Conservation (phyloP, 1,139 yeast species). For the Spathaspora sp. region DNA sequence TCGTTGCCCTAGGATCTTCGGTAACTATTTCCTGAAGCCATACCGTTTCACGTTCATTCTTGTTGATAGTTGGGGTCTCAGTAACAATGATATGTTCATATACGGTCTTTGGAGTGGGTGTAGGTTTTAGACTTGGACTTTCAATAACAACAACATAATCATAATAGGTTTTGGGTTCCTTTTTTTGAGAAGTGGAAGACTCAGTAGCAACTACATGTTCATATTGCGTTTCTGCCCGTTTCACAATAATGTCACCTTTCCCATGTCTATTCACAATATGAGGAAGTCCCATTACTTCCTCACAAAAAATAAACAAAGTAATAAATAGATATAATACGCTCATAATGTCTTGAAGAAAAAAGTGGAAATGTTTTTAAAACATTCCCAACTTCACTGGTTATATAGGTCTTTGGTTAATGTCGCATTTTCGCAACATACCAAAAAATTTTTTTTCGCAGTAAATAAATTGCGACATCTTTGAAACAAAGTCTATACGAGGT, state of each 20-base stretch:
- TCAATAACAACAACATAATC: not conserved
- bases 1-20: not conserved
- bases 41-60: not conserved
- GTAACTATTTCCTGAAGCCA: not conserved
- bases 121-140: not conserved
- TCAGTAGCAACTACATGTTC: not conserved
- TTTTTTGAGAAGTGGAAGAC: not conserved
- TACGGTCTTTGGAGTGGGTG: not conserved
- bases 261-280: not conserved
- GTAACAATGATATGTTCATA: not conserved
- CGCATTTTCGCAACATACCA: not conserved
- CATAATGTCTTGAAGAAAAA: not conserved
- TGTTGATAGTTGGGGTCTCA: not conserved
- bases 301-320: not conserved
- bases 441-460: constrained; percentile 1
- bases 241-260: not conserved
- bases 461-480: not conserved
- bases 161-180: not conserved
- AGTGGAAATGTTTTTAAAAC: not conserved
- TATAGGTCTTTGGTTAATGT: not conserved
- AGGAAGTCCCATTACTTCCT: not conserved
- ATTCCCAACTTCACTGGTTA: not conserved
- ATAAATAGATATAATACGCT: not conserved
- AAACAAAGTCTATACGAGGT: not conserved
- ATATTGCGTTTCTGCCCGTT: not conserved